A percentile compares a stretch with the other conserved stretches of the same genome.
phyloP scores from a whole-genome alignment of 768 basidiomycete species.

The Arthromyces matolae region DNA sequence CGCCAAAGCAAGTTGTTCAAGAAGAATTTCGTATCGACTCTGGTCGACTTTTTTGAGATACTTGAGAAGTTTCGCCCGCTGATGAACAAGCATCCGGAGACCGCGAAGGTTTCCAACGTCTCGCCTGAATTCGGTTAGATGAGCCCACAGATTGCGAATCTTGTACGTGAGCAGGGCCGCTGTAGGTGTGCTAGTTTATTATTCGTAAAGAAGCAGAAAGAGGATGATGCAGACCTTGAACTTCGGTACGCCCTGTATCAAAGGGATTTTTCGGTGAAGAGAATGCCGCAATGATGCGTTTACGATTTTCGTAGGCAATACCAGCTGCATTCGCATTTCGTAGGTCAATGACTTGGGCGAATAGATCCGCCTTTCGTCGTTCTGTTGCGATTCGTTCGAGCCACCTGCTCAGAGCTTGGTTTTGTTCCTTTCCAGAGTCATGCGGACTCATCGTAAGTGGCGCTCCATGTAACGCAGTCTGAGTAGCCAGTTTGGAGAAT shows the following conservation, averaged over 20 bases:
- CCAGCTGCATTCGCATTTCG: conserved; percentile 84
- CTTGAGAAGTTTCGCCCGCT: conserved; percentile 76
- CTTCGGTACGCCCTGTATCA: conserved; percentile 82
- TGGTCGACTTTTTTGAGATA: conserved; percentile 68
- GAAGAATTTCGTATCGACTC: conserved; percentile 67
- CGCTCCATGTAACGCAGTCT: conserved; percentile 35
- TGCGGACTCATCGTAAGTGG: not conserved
- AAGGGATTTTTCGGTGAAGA: conserved; percentile 62
- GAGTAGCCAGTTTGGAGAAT: conserved; percentile 61
- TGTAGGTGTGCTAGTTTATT: conserved; percentile 26
- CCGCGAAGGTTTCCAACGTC: conserved; percentile 77
- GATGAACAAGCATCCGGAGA: conserved; percentile 75
- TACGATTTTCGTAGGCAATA: conserved; percentile 84
- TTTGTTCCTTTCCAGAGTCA: conserved; percentile 7
- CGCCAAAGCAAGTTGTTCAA: conserved; percentile 76
- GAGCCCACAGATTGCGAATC: conserved; percentile 80
- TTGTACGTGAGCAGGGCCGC: conserved; percentile 83
- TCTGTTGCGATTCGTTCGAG: conserved; percentile 30
- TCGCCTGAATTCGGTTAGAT: conserved; percentile 61
- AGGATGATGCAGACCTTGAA: conserved; percentile 66
- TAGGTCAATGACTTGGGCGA: conserved; percentile 76
- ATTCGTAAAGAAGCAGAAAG: not conserved
- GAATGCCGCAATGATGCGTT: conserved; percentile 75
- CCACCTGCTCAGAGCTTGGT: not conserved
- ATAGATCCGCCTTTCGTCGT: conserved; percentile 43